These are phyloP conservation scores for California macrophylla DNA, from an alignment of 441 rosid species.

Conservation along the genomic window DNA sequence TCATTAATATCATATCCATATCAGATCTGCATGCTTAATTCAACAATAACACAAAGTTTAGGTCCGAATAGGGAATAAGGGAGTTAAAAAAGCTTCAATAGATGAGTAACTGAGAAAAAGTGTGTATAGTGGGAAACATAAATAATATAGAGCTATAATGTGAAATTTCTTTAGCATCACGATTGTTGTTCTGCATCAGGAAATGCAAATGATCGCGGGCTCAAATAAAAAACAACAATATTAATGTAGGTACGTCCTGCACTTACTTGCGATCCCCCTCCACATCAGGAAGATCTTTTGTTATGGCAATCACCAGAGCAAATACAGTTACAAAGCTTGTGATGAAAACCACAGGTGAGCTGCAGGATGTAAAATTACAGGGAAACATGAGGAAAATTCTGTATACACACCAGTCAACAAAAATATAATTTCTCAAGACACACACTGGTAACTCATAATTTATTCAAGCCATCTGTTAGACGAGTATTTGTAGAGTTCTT, in stretches of 20 bases:
- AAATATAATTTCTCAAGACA: background rate
- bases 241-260: background rate
- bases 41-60: background rate
- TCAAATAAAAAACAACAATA: background rate
- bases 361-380: conserved; percentile 29
- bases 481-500: background rate
- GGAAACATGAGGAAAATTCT: background rate
- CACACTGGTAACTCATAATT: background rate
- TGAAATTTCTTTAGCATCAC: background rate
- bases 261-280: conserved; percentile 96
- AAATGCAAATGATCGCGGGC: background rate
- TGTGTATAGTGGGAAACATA: background rate
- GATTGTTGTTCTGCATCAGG: background rate
- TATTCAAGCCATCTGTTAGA: background rate
- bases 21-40: background rate
- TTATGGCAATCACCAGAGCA: conserved; percentile 85
- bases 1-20: conserved; percentile 2
- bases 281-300: conserved; percentile 91
- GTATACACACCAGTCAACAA: background rate
- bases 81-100: background rate
- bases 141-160: background rate
- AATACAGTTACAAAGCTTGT: conserved; percentile 81
- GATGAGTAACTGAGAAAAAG: conserved; percentile 1
- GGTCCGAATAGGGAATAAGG: background rate
- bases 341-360: conserved; percentile 92